Conservation (phyloP, 2,329 filamentous ascomycete species). For the Ceratocystis colombiana region DNA sequence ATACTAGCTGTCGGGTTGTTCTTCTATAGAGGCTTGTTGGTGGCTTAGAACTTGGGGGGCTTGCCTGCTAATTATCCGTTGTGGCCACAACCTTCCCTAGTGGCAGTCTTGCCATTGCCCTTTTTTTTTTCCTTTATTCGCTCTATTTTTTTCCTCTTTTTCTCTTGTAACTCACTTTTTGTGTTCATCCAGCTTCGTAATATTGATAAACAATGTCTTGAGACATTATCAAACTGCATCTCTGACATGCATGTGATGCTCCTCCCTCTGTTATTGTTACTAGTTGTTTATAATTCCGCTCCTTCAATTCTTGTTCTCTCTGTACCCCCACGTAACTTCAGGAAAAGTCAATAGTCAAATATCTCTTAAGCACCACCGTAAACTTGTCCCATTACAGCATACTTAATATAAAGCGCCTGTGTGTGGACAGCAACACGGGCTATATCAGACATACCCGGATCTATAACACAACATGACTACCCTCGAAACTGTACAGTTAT, state of each 20-base stretch:
- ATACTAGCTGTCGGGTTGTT: background rate
- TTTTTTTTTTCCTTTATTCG: background rate
- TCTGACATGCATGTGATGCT: background rate
- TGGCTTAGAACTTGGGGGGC: background rate
- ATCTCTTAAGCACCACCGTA: background rate
- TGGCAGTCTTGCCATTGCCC: background rate
- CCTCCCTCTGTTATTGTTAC: background rate
- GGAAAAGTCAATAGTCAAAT: background rate
- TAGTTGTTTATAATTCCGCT: background rate
- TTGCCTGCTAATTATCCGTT: too few relatives aligned
- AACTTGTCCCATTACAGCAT: background rate
- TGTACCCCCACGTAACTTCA: slow-evolving; percentile 6
- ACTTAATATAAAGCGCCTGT: background rate
- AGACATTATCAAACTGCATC: background rate
- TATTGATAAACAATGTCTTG: background rate
- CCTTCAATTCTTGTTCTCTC: background rate
- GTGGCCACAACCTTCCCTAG: background rate
- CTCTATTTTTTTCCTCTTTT: background rate
- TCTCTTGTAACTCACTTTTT: background rate
- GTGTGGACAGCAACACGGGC: background rate
- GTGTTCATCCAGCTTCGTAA: background rate
- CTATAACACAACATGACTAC: background rate
- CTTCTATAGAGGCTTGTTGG: background rate
- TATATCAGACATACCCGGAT: background rate
- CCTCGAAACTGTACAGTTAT: background rate